Percentiles rank a stretch among this genome's conserved stretches.
Conservation (phyloP, 148 eudicot species). For the Chenopodium album region DNA sequence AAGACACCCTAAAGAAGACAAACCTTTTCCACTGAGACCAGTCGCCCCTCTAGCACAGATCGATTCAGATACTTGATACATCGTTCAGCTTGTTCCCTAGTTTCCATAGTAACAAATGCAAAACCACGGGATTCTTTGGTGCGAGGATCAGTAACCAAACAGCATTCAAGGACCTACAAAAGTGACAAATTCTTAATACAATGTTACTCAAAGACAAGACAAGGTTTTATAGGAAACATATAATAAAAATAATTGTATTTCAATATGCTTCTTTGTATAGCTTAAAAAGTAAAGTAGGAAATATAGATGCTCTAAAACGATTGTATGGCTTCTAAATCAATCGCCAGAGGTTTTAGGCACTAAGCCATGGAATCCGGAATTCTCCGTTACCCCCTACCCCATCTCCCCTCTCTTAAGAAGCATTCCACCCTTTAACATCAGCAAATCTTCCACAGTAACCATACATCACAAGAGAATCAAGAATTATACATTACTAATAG, state of each 20-base stretch:
- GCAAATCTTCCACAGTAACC: background rate
- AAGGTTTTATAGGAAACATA: background rate
- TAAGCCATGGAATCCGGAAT: background rate
- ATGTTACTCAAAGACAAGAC: background rate
- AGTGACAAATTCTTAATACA: background rate
- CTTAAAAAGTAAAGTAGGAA: background rate
- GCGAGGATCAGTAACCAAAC: conserved; percentile 69
- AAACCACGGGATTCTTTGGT: conserved; percentile 76
- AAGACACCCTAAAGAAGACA: background rate
- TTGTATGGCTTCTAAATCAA: background rate
- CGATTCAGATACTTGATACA: conserved; percentile 72
- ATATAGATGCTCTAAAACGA: background rate
- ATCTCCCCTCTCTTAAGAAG: background rate
- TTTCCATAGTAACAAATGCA: conserved; percentile 70
- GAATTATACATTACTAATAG: background rate
- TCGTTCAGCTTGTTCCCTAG: conserved; percentile 57
- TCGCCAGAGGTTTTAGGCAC: background rate
- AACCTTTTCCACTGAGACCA: conserved; percentile 73
- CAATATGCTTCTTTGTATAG: background rate
- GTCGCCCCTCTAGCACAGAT: conserved; percentile 75
- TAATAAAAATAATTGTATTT: too few species aligned
- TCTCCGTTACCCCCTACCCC: background rate
- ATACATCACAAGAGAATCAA: background rate
- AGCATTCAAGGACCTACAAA: conserved; percentile 58
- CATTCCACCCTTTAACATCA: background rate